Evolutionary conservation across 2,329 filamentous ascomycete species (phyloP), one percentile per base, ranked within the genome.

Genomic region (Coniochaeta sp.): DNA sequence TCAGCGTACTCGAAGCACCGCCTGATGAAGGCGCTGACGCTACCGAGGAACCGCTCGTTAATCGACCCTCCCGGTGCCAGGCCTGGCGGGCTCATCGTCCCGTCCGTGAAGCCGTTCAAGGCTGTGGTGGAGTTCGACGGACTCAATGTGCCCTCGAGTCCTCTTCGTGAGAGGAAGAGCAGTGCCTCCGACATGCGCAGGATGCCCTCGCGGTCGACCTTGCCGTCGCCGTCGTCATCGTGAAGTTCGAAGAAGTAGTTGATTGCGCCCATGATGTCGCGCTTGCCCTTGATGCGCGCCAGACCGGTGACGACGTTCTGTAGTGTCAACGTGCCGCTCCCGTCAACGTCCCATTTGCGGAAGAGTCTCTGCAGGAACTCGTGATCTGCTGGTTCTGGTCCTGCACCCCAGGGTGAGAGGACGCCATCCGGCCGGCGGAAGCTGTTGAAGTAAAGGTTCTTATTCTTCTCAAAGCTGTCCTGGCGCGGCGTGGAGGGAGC

Each of bases 1-100:
- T 99, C 94, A 6, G 94, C 94, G 63, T 99, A 99, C 69, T 99
- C 94, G 58, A 99, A 99, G 68, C 94, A 99, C 53, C 94, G 82
- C 57, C 91, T 81, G 54, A 97, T 99, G 65, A 99, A 99, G 2
- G 91, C 91, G 60, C 90, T 96, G 50, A 99, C 91, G 56, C 91
- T 96, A 55, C 87, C 89, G 24, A 99, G 72, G 64, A 99, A 97
- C 50, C 85, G 82, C 67, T 97, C 94, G 58, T 95, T 94, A 35
- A 85, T 82, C 52, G 88, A 74, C 61, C 76, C 72, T n/a, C 76
- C 77, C 1, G 61, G 46, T 69, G 65, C 47, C 65, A 63, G 68
- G 73, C 58, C 70, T 69, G 65, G 62, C 71, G 56, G 35, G 65
- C 64, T 51, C 27, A 51, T 55, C 20, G 46, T 31, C 28, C 51